Evolutionary conservation across 2,329 filamentous ascomycete genomes (phyloP).

Genomic region (Pseudohalonectria lignicola): DNA sequence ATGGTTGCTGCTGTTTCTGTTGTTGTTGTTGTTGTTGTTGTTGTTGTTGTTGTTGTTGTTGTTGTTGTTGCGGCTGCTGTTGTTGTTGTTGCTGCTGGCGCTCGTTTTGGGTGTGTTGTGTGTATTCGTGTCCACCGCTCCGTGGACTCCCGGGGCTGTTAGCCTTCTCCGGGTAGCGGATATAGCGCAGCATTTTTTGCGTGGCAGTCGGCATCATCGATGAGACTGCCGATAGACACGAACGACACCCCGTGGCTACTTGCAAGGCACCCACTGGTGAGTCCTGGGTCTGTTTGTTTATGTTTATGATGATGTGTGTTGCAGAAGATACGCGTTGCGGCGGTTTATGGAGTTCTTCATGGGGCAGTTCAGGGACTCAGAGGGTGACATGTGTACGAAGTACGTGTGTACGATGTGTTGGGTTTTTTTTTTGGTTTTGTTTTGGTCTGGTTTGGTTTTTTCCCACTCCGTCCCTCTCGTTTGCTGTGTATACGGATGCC

Average conservation of each 20-base stretch:
- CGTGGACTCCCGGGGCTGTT: slow-evolving; percentile 1
- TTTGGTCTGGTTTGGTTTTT: no score
- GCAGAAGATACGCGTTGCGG: not conserved
- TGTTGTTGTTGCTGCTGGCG: slow-evolving; percentile 3
- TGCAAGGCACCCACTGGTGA: slow-evolving; percentile 3
- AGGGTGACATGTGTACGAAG: slow-evolving; percentile 1
- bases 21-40: slow-evolving; percentile 2
- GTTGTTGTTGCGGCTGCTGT: slow-evolving; percentile 6
- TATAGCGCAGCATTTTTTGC: slow-evolving; percentile 14
- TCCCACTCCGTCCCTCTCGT: no score
- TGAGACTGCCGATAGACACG: slow-evolving; percentile 2
- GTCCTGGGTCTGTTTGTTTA: slow-evolving; percentile 1
- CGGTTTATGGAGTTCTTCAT: not conserved
- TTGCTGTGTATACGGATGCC: no score
- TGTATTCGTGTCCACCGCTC: not conserved
- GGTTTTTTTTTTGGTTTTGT: no score
- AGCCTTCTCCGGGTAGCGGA: slow-evolving; percentile 12
- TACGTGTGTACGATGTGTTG: no score
- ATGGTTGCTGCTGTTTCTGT: slow-evolving; percentile 5
- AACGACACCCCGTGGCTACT: slow-evolving; percentile 5
- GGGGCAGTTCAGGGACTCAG: not conserved
- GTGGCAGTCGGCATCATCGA: slow-evolving; percentile 11
- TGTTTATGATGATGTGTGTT: not conserved
- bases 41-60: slow-evolving; percentile 4
- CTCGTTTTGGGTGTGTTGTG: slow-evolving; percentile 1